Percentiles rank a stretch among this genome's conserved stretches.
Conservation (phyloP, 768 basidiomycete species). For the Lactarius quietus region DNA sequence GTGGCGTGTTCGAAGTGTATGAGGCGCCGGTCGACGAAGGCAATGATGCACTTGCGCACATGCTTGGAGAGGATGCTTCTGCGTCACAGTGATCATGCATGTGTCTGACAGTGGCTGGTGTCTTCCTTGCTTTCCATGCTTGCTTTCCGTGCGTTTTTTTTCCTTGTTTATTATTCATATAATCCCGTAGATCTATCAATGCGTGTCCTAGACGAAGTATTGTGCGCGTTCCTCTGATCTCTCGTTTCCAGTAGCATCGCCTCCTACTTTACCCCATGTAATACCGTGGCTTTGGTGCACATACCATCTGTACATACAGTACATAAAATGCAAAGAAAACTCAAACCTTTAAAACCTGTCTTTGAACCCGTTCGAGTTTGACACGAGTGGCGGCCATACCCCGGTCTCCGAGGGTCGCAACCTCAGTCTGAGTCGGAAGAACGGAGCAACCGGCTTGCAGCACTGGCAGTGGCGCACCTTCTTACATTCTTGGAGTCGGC, state of each 20-base stretch:
- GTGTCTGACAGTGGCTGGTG: neutral
- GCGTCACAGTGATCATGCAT: neutral
- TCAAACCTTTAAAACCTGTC: neutral
- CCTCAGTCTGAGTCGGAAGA: no score
- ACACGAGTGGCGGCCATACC: no score
- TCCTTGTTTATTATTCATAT: constrained; percentile 5
- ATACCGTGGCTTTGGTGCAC: neutral
- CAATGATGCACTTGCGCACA: constrained; percentile 64
- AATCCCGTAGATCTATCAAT: neutral
- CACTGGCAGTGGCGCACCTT: no score
- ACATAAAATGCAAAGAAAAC: neutral
- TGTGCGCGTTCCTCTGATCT: neutral
- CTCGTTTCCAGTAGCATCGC: neutral
- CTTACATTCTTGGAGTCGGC: no score
- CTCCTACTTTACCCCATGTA: neutral
- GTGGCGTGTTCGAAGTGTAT: constrained; percentile 72
- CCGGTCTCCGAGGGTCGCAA: no score
- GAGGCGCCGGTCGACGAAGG: constrained; percentile 60
- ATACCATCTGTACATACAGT: neutral
- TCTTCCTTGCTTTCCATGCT: neutral
- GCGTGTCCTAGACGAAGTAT: neutral
- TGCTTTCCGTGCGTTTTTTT: neutral
- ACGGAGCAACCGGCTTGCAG: no score
- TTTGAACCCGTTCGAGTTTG: neutral
- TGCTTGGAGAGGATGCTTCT: constrained; percentile 49